Conservation (phyloP, 2,329 filamentous ascomycete species). For the Apiospora kogelbergensis region DNA sequence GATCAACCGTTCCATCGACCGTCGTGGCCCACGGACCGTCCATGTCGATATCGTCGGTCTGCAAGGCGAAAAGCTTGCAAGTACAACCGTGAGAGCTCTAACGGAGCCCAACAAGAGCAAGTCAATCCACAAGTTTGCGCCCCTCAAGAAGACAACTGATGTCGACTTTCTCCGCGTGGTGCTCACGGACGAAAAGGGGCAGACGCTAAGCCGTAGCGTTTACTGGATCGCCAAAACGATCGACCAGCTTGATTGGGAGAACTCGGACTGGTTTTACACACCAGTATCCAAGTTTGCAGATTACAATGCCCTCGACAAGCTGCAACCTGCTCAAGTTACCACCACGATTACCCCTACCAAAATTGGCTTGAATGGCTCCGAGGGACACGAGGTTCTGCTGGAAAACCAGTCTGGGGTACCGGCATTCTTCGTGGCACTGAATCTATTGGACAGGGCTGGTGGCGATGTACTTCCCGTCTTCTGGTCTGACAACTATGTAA, state of each 20-base stretch:
- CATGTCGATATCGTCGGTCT: conserved; percentile 49
- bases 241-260: conserved; percentile 55
- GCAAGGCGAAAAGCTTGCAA: conserved; percentile 43
- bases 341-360: conserved; percentile 21
- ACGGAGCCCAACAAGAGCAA: conserved; percentile 48
- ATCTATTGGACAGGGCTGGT: conserved; percentile 43
- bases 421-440: conserved; percentile 57
- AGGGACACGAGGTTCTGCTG: conserved; percentile 36
- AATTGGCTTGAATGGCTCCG: conserved; percentile 12
- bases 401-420: conserved; percentile 53
- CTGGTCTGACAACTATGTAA: conserved; percentile 66
- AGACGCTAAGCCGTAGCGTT: conserved; percentile 53
- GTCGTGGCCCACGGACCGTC: conserved; percentile 40
- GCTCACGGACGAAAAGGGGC: conserved; percentile 34
- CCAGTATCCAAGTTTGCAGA: conserved; percentile 53
- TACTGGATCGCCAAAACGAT: conserved; percentile 54
- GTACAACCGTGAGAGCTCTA: conserved; percentile 26
- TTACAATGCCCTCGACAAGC: conserved; percentile 42
- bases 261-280: conserved; percentile 59
- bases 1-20: conserved; percentile 52
- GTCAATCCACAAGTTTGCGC: conserved; percentile 31
- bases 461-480: conserved; percentile 49
- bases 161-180: conserved; percentile 52
- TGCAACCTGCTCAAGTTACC: conserved; percentile 38
- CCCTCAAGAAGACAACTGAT: conserved; percentile 35